Conservation (phyloP, 108 stramenopile species). For the Nitzschia sp. region DNA sequence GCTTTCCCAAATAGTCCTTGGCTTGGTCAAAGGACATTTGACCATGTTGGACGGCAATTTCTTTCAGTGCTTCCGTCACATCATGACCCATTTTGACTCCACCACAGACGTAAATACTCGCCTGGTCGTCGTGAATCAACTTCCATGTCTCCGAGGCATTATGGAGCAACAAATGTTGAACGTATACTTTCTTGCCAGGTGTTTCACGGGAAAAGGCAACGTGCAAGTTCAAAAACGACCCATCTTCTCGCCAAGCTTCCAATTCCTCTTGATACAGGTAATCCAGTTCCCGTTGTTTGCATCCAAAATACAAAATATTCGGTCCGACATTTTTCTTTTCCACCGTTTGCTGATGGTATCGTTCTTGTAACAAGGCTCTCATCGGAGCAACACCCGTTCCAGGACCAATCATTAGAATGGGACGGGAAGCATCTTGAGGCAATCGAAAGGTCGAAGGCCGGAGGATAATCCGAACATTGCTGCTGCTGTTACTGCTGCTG, state of each 20-base stretch:
- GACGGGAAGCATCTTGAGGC: constrained; percentile 56
- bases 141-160: constrained; percentile 67
- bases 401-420: constrained; percentile 95
- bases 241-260: constrained; percentile 54
- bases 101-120: constrained; percentile 88
- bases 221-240: constrained; percentile 69
- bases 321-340: constrained; percentile 39
- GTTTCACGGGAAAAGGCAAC: constrained; percentile 92
- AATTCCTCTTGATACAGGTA: constrained; percentile 94
- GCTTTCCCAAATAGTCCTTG: constrained; percentile 63
- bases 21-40: constrained; percentile 58
- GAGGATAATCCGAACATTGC: constrained; percentile 75
- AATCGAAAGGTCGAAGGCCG: constrained; percentile 92
- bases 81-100: constrained; percentile 88
- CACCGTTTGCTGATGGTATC: constrained; percentile 45
- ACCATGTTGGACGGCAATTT: constrained; percentile 53
- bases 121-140: constrained; percentile 57
- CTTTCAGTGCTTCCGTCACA: constrained; percentile 71
- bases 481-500: constrained; percentile 19
- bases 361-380: constrained; percentile 93
- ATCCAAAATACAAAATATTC: constrained; percentile 96
- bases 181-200: constrained; percentile 85
- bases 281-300: constrained; percentile 81
- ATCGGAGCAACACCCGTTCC: constrained; percentile 99
- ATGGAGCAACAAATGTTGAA: constrained; percentile 86